Conservation (phyloP, 306 rosid genomes). For the Begonia fuchsioides region DNA sequence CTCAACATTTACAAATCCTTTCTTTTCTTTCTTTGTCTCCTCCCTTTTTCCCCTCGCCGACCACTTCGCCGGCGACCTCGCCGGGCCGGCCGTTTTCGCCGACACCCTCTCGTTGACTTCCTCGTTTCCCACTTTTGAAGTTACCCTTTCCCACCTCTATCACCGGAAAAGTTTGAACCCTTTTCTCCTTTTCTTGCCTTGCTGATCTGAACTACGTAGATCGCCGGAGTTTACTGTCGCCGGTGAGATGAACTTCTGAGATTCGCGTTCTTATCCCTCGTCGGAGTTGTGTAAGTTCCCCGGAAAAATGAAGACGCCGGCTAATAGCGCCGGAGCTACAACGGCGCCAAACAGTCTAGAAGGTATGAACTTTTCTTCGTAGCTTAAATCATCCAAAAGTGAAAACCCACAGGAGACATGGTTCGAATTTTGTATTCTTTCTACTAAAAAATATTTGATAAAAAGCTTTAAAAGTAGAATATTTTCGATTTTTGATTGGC, state of each 20-base stretch:
- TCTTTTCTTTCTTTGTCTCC: conserved; percentile 14
- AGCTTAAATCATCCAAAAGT: too few species aligned
- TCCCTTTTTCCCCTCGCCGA: conserved; percentile 6
- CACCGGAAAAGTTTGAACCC: conserved; percentile 1
- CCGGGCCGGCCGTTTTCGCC: conserved; percentile 16
- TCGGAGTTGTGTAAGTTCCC: not conserved
- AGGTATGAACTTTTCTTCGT: too few species aligned
- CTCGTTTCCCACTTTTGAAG: not conserved
- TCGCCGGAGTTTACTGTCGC: not conserved
- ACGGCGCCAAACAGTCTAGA: conserved; percentile 5
- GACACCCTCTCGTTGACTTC: not conserved
- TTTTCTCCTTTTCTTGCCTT: not conserved
- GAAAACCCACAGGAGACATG: too few species aligned
- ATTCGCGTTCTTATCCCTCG: not conserved
- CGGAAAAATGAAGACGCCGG: conserved; percentile 50
- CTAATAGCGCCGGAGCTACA: conserved; percentile 24
- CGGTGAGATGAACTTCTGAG: conserved; percentile 18
- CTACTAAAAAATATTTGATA: too few species aligned
- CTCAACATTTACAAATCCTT: conserved; percentile 16
- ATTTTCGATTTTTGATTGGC: too few species aligned
- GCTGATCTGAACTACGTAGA: conserved; percentile 16
- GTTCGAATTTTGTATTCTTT: too few species aligned
- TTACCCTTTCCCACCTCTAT: not conserved
- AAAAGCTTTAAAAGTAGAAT: too few species aligned
- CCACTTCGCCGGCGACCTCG: conserved; percentile 5